Base-by-base conservation (phyloP, 1,284 basidiomycete species). In the Apiotrichum gracile region DNA sequence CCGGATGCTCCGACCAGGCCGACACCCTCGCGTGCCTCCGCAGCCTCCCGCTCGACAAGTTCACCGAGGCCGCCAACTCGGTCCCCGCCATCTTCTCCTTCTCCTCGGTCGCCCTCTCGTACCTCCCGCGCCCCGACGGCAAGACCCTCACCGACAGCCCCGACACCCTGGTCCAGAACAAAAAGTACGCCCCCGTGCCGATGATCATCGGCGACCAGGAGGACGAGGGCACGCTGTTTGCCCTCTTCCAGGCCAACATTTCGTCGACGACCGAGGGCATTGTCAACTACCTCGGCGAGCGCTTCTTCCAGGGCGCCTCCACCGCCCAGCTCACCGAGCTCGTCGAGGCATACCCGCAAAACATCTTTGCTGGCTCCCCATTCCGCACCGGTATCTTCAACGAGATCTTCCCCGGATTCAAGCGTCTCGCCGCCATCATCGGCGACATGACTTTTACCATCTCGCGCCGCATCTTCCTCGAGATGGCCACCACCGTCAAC, bases 1-100 rank as follows among this genome's bases (percentile, higher is more conserved):
- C 56, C 3, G 25, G 38, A 5, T 61, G 59, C 35, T 33, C 72
- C 7, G 50, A 64, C 8, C 51, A 76, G 14, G 27, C 64, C 1
- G 79, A 82, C 63, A 81, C 79, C 0, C 73, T 83, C 9, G 69
- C 67, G 6, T 83, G 82, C 54, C 68, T 83, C 46, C 74, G 81
- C 12, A 70, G 65, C 2, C 77, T 81, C 1, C 75, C 78, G 3
- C 79, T 76, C 48, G 55, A 61, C 1, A 4, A 52, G 24, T 57
- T 58, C 37, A 29, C 35, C 5, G 13, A 34, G 0, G 55, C 59
- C 5, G 48, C 51, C 45, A 59, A 53, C 58, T 55, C 58, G 1
- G 41, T 51, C 13, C 51, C 58, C 13, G 14, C 13, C 21, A 49
- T 59, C 10, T 42, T 59, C 9, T 55, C 53, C 9, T 61, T 47